phyloP scores from a whole-genome alignment of 441 rosid species.

The Eutrema salsugineum region DNA sequence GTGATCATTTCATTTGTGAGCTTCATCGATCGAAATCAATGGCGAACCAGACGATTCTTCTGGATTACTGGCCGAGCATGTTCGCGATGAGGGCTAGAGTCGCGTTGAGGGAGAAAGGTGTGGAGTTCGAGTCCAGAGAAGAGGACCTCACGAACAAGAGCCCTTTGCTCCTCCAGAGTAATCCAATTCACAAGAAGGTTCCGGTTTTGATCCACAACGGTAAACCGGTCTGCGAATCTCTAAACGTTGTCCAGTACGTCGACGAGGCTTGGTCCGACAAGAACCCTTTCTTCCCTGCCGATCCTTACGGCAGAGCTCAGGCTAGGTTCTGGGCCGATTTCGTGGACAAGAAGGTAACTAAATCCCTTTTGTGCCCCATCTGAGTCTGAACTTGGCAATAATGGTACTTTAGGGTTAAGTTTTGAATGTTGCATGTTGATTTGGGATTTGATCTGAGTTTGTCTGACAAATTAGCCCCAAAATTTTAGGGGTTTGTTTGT shows the following conservation, averaged over 20 bases:
- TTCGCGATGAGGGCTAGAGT: slow-evolving; percentile 38
- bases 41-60: slow-evolving; percentile 30
- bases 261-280: slow-evolving; percentile 40
- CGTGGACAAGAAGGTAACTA: slow-evolving; percentile 39
- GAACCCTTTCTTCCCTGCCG: slow-evolving; percentile 37
- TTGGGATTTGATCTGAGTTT: background rate
- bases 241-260: slow-evolving; percentile 31
- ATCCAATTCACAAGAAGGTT: slow-evolving; percentile 41
- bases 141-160: slow-evolving; percentile 36
- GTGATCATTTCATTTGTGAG: background rate
- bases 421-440: background rate
- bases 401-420: background rate
- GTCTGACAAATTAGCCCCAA: background rate
- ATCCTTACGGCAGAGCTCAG: slow-evolving; percentile 35
- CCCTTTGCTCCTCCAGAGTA: slow-evolving; percentile 31
- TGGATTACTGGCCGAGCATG: slow-evolving; percentile 38
- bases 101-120: slow-evolving; percentile 37
- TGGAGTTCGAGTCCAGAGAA: slow-evolving; percentile 31
- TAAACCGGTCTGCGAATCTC: slow-evolving; percentile 36
- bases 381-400: background rate
- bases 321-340: slow-evolving; percentile 44
- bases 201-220: slow-evolving; percentile 43
- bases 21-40: slow-evolving; percentile 5
- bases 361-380: background rate
- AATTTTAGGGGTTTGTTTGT: background rate